A percentile compares a stretch with the other conserved stretches of the same genome.
Evolutionary conservation across 2,329 filamentous ascomycete genomes (phyloP).

Genomic region (Nigrospora oryzae): DNA sequence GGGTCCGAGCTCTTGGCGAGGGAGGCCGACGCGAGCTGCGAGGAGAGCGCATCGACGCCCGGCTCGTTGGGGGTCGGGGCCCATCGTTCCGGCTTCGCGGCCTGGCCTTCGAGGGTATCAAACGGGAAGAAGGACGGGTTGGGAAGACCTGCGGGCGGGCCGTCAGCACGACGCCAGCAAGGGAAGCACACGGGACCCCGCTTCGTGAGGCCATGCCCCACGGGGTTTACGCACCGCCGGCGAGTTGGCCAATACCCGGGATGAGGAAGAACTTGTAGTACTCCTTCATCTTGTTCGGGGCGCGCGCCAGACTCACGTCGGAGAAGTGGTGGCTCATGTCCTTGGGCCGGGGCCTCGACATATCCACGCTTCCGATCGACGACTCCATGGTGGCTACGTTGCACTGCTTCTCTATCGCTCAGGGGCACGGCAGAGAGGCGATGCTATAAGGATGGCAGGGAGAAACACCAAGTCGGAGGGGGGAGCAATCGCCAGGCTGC

Average conservation of each 20-base stretch:
- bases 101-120: conserved; percentile 79
- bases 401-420: neutral
- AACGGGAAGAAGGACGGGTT: conserved; percentile 79
- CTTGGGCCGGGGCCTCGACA: conserved; percentile 40
- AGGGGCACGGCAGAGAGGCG: neutral
- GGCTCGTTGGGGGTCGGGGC: conserved; percentile 59
- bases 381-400: neutral
- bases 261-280: conserved; percentile 80
- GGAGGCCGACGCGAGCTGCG: conserved; percentile 22
- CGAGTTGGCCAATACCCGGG: conserved; percentile 53
- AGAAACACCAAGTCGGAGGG: no score
- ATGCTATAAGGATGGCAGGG: neutral
- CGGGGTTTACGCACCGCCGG: conserved; percentile 39
- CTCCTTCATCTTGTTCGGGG: conserved; percentile 61
- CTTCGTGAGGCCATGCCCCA: neutral
- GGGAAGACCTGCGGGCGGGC: conserved; percentile 55
- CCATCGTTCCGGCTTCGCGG: conserved; percentile 68
- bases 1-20: conserved; percentile 6
- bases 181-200: neutral
- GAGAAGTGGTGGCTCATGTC: conserved; percentile 78
- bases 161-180: no score
- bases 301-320: conserved; percentile 54
- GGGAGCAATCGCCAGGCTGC: no score
- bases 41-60: conserved; percentile 25
- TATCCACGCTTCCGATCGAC: neutral